Conservation (phyloP, 192 early-diverging fungal species). For the Bifiguratus adelaidae region DNA sequence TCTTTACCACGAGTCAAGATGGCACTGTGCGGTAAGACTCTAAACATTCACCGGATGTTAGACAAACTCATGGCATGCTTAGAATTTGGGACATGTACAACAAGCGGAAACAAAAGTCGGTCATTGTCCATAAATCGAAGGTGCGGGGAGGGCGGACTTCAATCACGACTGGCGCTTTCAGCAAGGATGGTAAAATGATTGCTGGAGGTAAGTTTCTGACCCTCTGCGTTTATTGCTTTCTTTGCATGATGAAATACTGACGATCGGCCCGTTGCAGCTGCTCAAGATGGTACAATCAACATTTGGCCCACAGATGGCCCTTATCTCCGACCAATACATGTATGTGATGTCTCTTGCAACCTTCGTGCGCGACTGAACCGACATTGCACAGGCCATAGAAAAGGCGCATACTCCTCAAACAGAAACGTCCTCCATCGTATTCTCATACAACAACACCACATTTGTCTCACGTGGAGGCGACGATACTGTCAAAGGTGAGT, state of each 20-base stretch:
- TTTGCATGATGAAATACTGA: not conserved
- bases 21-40: conserved; percentile 52
- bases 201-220: conserved; percentile 35
- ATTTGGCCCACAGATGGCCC: conserved; percentile 63
- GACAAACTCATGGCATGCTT: not conserved
- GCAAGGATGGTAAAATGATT: conserved; percentile 57
- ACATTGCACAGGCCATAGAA: conserved; percentile 33
- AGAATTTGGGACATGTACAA: conserved; percentile 78
- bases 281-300: conserved; percentile 64
- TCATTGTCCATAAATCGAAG: conserved; percentile 68
- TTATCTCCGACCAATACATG: conserved; percentile 51
- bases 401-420: conserved; percentile 59
- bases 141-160: conserved; percentile 54
- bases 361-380: not conserved
- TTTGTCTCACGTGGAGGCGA: conserved; percentile 75
- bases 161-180: conserved; percentile 63
- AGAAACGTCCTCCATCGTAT: conserved; percentile 57
- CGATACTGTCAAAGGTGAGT: conserved; percentile 70
- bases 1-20: conserved; percentile 75
- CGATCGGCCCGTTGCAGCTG: conserved; percentile 21
- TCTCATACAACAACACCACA: conserved; percentile 50
- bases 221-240: not conserved
- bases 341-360: too few species aligned
- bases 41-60: conserved; percentile 5
- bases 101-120: conserved; percentile 57